A percentile compares a stretch with the other conserved stretches of the same genome.
Conservation (phyloP, 805 yeast species). For the Deakozyma indianensis region DNA sequence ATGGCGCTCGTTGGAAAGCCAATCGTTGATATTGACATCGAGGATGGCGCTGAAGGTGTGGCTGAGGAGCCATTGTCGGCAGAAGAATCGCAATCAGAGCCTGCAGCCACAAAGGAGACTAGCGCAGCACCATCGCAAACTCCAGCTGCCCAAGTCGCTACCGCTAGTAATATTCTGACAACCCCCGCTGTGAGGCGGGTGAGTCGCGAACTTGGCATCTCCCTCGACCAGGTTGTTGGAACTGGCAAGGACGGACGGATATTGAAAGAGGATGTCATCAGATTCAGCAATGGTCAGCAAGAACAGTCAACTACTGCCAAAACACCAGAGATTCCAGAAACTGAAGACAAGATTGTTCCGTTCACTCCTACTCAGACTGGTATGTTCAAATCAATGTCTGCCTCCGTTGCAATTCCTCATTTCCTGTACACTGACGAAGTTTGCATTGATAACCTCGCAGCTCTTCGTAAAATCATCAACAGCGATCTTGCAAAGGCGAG, state of each 20-base stretch:
- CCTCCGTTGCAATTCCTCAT: conserved; percentile 20
- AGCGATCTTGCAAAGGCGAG: conserved; percentile 7
- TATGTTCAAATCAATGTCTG: conserved; percentile 22
- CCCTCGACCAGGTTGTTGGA: conserved; percentile 14
- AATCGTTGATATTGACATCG: conserved; percentile 19
- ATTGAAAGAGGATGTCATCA: conserved; percentile 19
- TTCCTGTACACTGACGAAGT: conserved; percentile 22
- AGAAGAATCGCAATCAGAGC: not conserved
- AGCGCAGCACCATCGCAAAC: not conserved
- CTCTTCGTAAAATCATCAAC: conserved; percentile 14
- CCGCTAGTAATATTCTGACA: conserved; percentile 11
- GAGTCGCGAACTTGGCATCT: conserved; percentile 16
- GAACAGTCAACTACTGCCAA: not conserved
- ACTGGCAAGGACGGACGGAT: conserved; percentile 22
- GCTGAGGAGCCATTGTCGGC: conserved; percentile 2
- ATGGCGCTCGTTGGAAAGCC: conserved; percentile 23
- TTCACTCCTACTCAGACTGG: conserved; percentile 3
- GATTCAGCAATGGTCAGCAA: not conserved
- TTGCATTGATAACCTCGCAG: conserved; percentile 14
- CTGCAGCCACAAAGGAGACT: not conserved
- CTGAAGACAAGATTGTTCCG: conserved; percentile 3
- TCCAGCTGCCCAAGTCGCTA: not conserved
- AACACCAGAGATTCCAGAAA: not conserved
- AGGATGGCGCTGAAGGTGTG: conserved; percentile 7
- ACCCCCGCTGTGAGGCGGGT: conserved; percentile 22